phyloP scores from a whole-genome alignment of 225 moss, liverwort and hornwort species.

The Rhytidiadelphus loreus region DNA sequence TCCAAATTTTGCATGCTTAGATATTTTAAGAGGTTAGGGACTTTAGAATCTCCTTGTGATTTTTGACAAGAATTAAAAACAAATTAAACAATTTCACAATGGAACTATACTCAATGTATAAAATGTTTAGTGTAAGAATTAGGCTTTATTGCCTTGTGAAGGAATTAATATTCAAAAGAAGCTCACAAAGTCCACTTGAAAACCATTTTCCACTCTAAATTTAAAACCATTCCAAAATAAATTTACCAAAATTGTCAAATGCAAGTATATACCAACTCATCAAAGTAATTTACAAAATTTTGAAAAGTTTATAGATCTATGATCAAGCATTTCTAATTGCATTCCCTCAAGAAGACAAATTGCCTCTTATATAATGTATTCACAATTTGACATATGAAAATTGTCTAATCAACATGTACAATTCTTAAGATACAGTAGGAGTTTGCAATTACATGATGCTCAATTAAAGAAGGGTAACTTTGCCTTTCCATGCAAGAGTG shows the following conservation, averaged over 20 bases:
- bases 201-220: not conserved
- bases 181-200: not conserved
- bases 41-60: no score
- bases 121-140: not conserved
- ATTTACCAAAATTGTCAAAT: not conserved
- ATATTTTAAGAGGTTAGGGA: not conserved
- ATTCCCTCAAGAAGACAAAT: not conserved
- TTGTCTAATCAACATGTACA: not conserved
- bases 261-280: not conserved
- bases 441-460: not conserved
- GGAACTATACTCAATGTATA: not conserved
- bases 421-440: not conserved
- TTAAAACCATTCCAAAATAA: not conserved
- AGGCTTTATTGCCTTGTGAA: not conserved
- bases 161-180: not conserved
- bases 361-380: not conserved
- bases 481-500: not conserved
- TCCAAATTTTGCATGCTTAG: not conserved
- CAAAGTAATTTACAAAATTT: not conserved
- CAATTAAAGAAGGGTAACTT: not conserved
- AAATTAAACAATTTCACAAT: not conserved
- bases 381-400: not conserved
- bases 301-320: not conserved
- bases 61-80: not conserved
- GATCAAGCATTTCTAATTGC: no score